These are phyloP conservation scores for Orbilia javanica DNA, from an alignment of 2,329 filamentous ascomycete genomes.

Conservation along the genomic window DNA sequence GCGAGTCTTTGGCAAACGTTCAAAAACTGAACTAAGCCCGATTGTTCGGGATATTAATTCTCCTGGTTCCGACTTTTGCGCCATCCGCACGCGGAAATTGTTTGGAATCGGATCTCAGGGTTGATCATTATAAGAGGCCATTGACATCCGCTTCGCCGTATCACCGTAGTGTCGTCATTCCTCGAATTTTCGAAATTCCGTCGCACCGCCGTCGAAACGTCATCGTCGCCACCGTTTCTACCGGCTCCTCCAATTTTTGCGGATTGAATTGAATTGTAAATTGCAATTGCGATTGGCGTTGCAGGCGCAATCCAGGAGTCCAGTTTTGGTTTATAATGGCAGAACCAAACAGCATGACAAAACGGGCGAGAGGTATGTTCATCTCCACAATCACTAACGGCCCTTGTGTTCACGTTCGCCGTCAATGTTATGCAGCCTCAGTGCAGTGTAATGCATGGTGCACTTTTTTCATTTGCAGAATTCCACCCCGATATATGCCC, in stretches of 20 bases:
- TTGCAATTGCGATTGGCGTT: not conserved
- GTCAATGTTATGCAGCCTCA: no score
- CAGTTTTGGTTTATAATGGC: slow-evolving; percentile 10
- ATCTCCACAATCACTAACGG: not conserved
- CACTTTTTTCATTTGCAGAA: not conserved
- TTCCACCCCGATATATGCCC: not conserved
- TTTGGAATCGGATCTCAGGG: not conserved
- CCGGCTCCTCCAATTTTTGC: no score
- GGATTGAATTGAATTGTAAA: no score
- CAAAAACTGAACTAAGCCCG: not conserved
- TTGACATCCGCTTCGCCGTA: not conserved
- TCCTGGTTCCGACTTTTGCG: slow-evolving; percentile 20
- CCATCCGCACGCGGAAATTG: slow-evolving; percentile 21
- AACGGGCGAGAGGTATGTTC: slow-evolving; percentile 56
- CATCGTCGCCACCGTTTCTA: not conserved
- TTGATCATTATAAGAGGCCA: slow-evolving; percentile 5
- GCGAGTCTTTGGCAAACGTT: no score
- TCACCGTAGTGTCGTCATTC: not conserved
- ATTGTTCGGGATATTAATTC: slow-evolving; percentile 22
- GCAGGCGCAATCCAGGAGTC: slow-evolving; percentile 2
- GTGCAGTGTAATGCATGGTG: no score
- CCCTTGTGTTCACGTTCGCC: no score
- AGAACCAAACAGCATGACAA: slow-evolving; percentile 39
- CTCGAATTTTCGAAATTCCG: not conserved
- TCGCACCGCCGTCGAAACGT: not conserved